Percentiles rank a stretch among this genome's conserved stretches.
These are phyloP conservation scores for Porcisia deanei DNA, from an alignment of 208 protist genomes.

Conservation along the genomic window DNA sequence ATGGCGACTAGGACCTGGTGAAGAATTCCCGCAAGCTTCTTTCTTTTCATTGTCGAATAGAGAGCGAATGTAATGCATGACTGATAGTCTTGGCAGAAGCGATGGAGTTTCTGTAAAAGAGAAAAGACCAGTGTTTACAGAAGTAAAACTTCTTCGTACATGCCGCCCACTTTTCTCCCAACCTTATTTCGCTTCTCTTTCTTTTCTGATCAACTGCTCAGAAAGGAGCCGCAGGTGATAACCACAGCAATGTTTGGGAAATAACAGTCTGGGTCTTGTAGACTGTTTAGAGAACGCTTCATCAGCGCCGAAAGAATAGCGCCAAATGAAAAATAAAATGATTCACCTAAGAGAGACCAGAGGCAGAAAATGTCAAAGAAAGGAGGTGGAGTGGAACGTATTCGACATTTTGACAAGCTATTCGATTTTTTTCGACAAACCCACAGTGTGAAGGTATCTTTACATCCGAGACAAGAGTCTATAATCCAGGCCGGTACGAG, in stretches of 20 bases:
- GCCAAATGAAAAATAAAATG: not conserved
- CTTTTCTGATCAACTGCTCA: constrained; percentile 1
- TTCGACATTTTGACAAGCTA: not conserved
- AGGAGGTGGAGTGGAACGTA: not conserved
- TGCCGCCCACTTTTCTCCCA: not conserved
- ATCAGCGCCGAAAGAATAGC: not conserved
- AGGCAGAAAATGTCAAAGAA: not conserved
- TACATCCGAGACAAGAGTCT: not conserved
- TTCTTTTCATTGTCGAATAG: constrained; percentile 30
- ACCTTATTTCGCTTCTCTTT: not conserved
- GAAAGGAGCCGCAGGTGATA: not conserved
- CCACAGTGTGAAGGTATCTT: not conserved
- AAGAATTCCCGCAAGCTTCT: constrained; percentile 6
- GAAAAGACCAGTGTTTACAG: not conserved
- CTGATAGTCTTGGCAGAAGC: not conserved
- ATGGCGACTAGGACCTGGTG: constrained; percentile 6
- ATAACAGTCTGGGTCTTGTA: not conserved
- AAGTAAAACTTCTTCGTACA: not conserved
- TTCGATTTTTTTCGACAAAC: not conserved
- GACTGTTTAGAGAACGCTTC: not conserved
- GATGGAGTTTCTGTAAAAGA: not conserved
- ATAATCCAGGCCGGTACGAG: not conserved
- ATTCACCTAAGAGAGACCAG: not conserved
- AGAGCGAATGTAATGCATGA: constrained; percentile 25
- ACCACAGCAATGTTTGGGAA: not conserved